Conservation (phyloP, 805 yeast genomes). For the Metschnikowia similis region DNA sequence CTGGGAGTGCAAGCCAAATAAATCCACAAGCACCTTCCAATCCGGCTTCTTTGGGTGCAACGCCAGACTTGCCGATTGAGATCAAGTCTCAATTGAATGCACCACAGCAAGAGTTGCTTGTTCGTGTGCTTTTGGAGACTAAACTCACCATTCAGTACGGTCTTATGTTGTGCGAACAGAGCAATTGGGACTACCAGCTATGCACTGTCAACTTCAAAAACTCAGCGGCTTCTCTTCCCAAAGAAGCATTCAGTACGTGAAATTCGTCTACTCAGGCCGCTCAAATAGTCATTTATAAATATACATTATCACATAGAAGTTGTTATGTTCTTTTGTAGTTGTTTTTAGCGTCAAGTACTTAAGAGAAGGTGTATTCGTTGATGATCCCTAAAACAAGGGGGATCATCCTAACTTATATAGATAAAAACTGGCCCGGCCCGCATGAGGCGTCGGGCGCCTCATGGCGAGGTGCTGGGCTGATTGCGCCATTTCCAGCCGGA, state of each 20-base stretch:
- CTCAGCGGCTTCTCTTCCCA: slow-evolving; percentile 49
- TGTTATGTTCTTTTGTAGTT: too few species aligned
- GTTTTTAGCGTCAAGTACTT: too few species aligned
- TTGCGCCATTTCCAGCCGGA: too few species aligned
- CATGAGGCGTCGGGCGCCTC: too few species aligned
- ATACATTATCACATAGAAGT: not conserved
- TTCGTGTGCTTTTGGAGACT: slow-evolving; percentile 66
- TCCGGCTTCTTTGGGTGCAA: slow-evolving; percentile 11
- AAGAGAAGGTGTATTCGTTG: too few species aligned
- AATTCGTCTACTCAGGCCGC: not conserved
- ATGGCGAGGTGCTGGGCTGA: too few species aligned
- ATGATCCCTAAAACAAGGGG: too few species aligned
- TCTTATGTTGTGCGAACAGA: slow-evolving; percentile 79
- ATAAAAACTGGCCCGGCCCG: too few species aligned
- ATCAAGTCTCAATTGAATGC: slow-evolving; percentile 47
- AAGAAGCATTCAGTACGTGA: slow-evolving; percentile 30
- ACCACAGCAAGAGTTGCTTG: slow-evolving; percentile 59
- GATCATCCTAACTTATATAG: too few species aligned
- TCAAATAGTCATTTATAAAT: not conserved
- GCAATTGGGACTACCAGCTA: slow-evolving; percentile 72
- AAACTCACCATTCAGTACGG: slow-evolving; percentile 76
- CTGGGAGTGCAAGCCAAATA: not conserved
- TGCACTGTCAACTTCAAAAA: slow-evolving; percentile 70
- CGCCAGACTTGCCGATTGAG: slow-evolving; percentile 52
- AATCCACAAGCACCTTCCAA: slow-evolving; percentile 6